Evolutionary conservation across 805 yeast species (phyloP).

Genomic region (Wickerhamomyces alni): DNA sequence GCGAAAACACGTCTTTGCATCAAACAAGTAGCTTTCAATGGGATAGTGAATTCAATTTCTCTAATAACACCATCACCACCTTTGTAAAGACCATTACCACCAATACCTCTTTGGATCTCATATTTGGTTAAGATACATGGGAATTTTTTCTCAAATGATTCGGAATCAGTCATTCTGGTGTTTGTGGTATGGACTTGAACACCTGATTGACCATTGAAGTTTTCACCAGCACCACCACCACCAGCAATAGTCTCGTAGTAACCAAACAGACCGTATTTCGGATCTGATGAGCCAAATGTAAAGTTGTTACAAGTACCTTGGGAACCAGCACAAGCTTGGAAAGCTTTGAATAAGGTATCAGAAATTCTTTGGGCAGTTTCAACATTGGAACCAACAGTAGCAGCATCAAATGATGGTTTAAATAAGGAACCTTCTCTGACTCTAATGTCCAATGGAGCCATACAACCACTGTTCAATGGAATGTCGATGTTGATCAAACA

Average conservation of each 20-base stretch:
- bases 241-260: slow-evolving; percentile 95
- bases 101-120: slow-evolving; percentile 66
- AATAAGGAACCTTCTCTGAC: slow-evolving; percentile 61
- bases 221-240: slow-evolving; percentile 88
- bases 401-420: slow-evolving; percentile 81
- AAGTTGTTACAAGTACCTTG: slow-evolving; percentile 95
- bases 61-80: slow-evolving; percentile 90
- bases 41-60: slow-evolving; percentile 72
- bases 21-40: slow-evolving; percentile 70
- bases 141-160: slow-evolving; percentile 79
- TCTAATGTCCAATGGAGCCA: slow-evolving; percentile 64
- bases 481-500: slow-evolving; percentile 81
- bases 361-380: slow-evolving; percentile 92
- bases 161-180: slow-evolving; percentile 89
- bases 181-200: slow-evolving; percentile 94
- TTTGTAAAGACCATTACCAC: slow-evolving; percentile 62
- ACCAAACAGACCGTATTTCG: slow-evolving; percentile 55
- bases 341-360: slow-evolving; percentile 82
- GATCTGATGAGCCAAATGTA: slow-evolving; percentile 82
- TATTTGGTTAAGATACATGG: slow-evolving; percentile 76
- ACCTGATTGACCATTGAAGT: slow-evolving; percentile 83
- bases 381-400: slow-evolving; percentile 93
- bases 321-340: slow-evolving; percentile 86
- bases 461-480: slow-evolving; percentile 91
- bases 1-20: slow-evolving; percentile 82